These are phyloP conservation scores for Lactarius quietus DNA, from an alignment of 768 basidiomycete species.

Conservation along the genomic window DNA sequence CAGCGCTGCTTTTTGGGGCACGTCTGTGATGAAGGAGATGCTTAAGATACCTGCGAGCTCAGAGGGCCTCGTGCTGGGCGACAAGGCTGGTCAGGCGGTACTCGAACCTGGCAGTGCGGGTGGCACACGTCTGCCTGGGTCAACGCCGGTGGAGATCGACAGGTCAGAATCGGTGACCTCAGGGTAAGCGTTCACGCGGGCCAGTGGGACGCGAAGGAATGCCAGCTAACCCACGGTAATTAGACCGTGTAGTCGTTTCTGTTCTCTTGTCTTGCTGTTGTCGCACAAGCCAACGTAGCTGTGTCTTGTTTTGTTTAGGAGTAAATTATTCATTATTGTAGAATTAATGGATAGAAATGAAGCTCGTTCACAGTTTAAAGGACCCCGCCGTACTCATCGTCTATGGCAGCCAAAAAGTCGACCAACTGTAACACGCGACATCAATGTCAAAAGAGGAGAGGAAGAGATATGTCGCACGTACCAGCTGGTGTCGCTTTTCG, in stretches of 20 bases:
- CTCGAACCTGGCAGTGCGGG: conserved; percentile 30
- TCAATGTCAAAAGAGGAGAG: background rate
- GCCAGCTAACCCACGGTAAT: background rate
- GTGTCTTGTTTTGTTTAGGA: conserved; percentile 4
- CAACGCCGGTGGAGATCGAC: conserved; percentile 3
- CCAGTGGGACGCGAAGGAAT: background rate
- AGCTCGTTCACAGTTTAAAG: background rate
- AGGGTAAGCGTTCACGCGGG: background rate
- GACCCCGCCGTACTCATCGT: conserved; percentile 45
- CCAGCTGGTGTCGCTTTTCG: conserved; percentile 65
- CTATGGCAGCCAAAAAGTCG: conserved; percentile 55
- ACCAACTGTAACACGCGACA: conserved; percentile 46
- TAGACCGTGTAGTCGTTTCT: background rate
- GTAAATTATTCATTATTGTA: conserved; percentile 20
- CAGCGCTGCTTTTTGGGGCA: conserved; percentile 90
- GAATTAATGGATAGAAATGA: background rate
- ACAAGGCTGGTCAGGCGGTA: conserved; percentile 33
- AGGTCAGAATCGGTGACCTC: background rate
- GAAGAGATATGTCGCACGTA: conserved; percentile 34
- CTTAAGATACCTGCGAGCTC: conserved; percentile 42
- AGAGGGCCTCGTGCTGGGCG: conserved; percentile 23
- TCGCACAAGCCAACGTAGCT: background rate
- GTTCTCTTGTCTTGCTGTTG: background rate
- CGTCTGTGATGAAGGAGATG: conserved; percentile 86
- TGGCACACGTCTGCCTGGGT: conserved; percentile 25